Evolutionary conservation across 371 early-diverging fungal species (phyloP).

Genomic region (Apophysomyces ossiformis): DNA sequence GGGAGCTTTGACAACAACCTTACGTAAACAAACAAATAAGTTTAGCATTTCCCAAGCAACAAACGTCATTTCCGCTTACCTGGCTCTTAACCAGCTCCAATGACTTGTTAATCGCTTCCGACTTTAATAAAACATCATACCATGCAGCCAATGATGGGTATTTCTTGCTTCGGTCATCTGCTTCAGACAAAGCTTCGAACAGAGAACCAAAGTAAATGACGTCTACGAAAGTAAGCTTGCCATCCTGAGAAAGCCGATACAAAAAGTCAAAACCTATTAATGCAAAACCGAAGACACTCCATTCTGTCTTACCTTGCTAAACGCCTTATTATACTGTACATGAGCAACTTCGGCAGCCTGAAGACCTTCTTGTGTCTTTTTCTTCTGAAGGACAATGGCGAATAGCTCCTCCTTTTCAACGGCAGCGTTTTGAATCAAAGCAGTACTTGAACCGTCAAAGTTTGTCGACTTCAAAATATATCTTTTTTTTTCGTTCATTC

Average conservation of each 20-base stretch:
- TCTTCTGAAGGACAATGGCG: conserved; percentile 38
- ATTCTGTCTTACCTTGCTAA: conserved; percentile 32
- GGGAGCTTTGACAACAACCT: conserved; percentile 32
- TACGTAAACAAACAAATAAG: no score
- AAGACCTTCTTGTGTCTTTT: conserved; percentile 41
- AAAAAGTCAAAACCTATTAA: conserved; percentile 2
- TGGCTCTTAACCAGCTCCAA: conserved; percentile 42
- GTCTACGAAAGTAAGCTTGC: conserved; percentile 34
- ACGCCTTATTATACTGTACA: conserved; percentile 25
- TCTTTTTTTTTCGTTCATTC: conserved; percentile 19
- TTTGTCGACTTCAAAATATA: conserved; percentile 34
- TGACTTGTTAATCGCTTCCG: conserved; percentile 27
- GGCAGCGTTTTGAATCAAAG: conserved; percentile 31
- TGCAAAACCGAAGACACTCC: background rate
- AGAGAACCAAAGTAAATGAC: conserved; percentile 43
- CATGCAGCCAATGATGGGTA: conserved; percentile 41
- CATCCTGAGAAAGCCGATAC: conserved; percentile 24
- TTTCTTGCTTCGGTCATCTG: conserved; percentile 29
- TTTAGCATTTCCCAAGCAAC: background rate
- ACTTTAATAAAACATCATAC: conserved; percentile 36
- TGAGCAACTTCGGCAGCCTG: conserved; percentile 30
- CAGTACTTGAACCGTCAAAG: conserved; percentile 30
- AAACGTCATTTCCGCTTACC: conserved; percentile 17
- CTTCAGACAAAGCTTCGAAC: conserved; percentile 34
- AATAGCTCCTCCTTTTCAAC: conserved; percentile 48